Base-by-base conservation (phyloP, 2,329 filamentous ascomycete species). In the Ophiocordyceps camponoti-rufipedis region DNA sequence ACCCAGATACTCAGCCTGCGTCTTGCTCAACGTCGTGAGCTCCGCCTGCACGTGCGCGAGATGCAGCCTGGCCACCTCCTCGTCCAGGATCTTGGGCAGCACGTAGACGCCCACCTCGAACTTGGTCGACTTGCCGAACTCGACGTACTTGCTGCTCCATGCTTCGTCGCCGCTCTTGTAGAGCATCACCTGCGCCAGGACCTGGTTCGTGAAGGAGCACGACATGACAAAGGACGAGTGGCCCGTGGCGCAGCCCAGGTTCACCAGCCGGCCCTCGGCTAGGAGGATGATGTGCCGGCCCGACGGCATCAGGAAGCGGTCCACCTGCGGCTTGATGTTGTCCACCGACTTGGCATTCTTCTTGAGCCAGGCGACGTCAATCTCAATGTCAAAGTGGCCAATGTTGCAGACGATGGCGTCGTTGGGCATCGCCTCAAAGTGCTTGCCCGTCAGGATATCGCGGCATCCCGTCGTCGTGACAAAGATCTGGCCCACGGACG, bases 181-280 rank as follows among this genome's bases (percentile, higher is more conserved):
- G 61, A 98, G 74, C 74, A 94, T 82, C 72, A 98, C 96, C 76
- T 98, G 91, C 56, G 91, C 91, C 66, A 98, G 85, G 59, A 96
- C 91, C 78, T 98, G 91, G 83, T 98, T 98, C 78, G 88, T 94
- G 83, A 98, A 98, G 53, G 89, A 96, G 83, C 91, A 98, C 59
- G 88, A 95, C 91, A 98, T 96, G 56, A 98, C 91, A 70, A 98
- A 98, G 45, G 89, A 96, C 56, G 88, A 94, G 83, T 98, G 91
- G 56, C 91, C 91, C 53, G 91, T 98, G 64, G 91, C 91, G 70
- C 91, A 98, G 69, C 91, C 91, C 58, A 98, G 77, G 82, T 98
- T 98, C 73, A 98, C 91, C 54, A 98, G 84, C 75, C 91, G 89
- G 58, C 91, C 91, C 75, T 96, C 91, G 52, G 91, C 91, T 53